Percentiles rank a stretch among this genome's conserved stretches.
Conservation (phyloP, 495 filamentous ascomycete species). For the Trichocladium antarcticum region DNA sequence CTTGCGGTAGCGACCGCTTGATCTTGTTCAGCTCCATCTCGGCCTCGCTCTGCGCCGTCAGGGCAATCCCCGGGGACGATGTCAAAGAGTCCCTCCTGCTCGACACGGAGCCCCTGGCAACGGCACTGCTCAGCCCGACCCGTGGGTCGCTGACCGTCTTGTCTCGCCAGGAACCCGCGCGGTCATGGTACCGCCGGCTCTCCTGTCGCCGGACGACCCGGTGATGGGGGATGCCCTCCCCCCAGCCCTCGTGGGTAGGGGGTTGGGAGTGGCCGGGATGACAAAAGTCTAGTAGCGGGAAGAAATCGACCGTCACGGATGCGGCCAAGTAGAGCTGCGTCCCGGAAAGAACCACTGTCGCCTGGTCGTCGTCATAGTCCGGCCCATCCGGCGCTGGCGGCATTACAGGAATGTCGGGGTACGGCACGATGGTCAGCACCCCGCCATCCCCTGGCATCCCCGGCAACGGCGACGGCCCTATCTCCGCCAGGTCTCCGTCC, state of each 20-base stretch:
- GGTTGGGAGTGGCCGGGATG: neutral
- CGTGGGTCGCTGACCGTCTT: constrained; percentile 37
- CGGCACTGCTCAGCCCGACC: constrained; percentile 34
- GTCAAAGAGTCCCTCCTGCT: constrained; percentile 1
- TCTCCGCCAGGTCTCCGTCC: constrained; percentile 1
- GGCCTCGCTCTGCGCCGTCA: constrained; percentile 31
- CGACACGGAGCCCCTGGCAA: constrained; percentile 26
- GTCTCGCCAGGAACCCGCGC: constrained; percentile 39
- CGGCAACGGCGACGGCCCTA: constrained; percentile 7
- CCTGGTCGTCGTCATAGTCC: constrained; percentile 11
- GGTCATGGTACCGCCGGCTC: constrained; percentile 36
- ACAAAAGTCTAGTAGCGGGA: neutral
- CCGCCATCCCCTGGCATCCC: constrained; percentile 3
- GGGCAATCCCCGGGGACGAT: constrained; percentile 15
- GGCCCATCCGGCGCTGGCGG: constrained; percentile 11
- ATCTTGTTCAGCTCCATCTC: constrained; percentile 32
- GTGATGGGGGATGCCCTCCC: constrained; percentile 28
- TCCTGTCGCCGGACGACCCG: constrained; percentile 34
- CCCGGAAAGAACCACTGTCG: constrained; percentile 8
- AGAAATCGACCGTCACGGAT: neutral
- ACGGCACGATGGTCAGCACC: constrained; percentile 1
- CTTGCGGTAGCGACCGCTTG: constrained; percentile 22
- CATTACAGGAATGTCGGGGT: constrained; percentile 17
- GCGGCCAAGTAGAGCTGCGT: neutral
- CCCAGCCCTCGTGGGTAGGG: constrained; percentile 12